phyloP scores from a whole-genome alignment of 2,329 filamentous ascomycete species.

The Cladosporium sp. region DNA sequence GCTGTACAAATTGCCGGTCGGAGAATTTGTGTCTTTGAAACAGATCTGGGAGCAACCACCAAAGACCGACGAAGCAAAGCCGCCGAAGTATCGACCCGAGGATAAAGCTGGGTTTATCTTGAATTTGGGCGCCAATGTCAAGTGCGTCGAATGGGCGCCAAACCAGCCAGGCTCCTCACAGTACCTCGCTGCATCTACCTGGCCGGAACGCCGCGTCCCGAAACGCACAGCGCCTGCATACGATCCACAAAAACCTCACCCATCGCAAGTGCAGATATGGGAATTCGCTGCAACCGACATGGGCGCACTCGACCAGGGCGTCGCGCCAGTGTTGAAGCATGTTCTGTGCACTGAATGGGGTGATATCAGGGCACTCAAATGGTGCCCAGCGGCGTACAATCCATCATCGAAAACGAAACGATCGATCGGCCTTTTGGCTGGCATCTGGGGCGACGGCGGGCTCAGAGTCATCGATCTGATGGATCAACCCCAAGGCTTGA shows the following conservation, averaged over 20 bases:
- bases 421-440: constrained; percentile 51
- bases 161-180: constrained; percentile 45
- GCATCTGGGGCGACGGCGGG: constrained; percentile 55
- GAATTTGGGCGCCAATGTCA: constrained; percentile 52
- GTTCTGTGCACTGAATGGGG: constrained; percentile 57
- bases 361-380: constrained; percentile 50
- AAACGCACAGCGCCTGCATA: constrained; percentile 42
- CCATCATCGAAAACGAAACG: constrained; percentile 16
- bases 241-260: constrained; percentile 44
- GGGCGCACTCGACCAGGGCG: constrained; percentile 40
- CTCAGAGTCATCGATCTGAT: constrained; percentile 53
- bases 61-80: background rate
- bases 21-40: constrained; percentile 42
- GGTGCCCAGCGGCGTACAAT: constrained; percentile 50
- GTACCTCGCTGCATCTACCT: constrained; percentile 48
- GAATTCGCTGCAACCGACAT: constrained; percentile 42
- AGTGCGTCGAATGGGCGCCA: constrained; percentile 45
- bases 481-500: constrained; percentile 11
- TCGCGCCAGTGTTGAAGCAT: constrained; percentile 43
- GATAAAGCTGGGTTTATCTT: constrained; percentile 48
- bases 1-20: constrained; percentile 38
- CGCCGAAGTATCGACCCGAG: constrained; percentile 1
- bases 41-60: constrained; percentile 34
- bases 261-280: constrained; percentile 57
- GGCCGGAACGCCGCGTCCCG: background rate